Evolutionary conservation across 805 yeast genomes (phyloP).

Genomic region (Blastobotrys chiropterorum): DNA sequence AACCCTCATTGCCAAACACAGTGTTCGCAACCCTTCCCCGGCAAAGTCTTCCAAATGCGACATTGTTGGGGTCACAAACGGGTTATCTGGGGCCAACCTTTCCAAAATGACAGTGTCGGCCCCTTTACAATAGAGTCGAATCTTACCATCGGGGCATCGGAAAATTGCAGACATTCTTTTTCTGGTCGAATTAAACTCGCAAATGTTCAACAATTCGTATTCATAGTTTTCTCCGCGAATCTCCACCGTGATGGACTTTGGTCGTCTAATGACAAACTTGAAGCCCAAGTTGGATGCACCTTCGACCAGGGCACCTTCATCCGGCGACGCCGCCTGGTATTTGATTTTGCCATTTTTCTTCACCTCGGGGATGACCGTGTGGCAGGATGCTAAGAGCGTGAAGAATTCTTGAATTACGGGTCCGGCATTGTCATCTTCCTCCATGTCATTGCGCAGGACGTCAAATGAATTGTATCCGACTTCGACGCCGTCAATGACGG

Average conservation of each 20-base stretch:
- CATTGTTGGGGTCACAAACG: constrained; percentile 76
- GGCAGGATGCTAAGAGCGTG: constrained; percentile 83
- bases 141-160: constrained; percentile 88
- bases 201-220: constrained; percentile 78
- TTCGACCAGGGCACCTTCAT: constrained; percentile 96
- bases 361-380: constrained; percentile 93
- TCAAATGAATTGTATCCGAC: constrained; percentile 71
- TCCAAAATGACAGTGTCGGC: constrained; percentile 96
- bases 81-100: constrained; percentile 62
- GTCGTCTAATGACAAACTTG: constrained; percentile 76
- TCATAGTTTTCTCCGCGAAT: constrained; percentile 46
- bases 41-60: constrained; percentile 95
- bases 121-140: constrained; percentile 88
- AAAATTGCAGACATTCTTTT: constrained; percentile 96
- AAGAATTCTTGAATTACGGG: constrained; percentile 65
- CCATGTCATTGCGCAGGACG: constrained; percentile 44
- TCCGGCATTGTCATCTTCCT: constrained; percentile 34
- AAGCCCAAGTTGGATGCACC: constrained; percentile 92
- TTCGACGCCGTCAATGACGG: constrained; percentile 71
- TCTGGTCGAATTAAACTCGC: constrained; percentile 96
- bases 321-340: constrained; percentile 98
- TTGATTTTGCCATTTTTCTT: constrained; percentile 47
- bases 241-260: constrained; percentile 68
- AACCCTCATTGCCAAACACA: constrained; percentile 84
- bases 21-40: constrained; percentile 87